Evolutionary conservation across 2,329 filamentous ascomycete genomes (phyloP), one percentile per base, ranked within the genome.

Genomic region (Helicocarpus griseus): DNA sequence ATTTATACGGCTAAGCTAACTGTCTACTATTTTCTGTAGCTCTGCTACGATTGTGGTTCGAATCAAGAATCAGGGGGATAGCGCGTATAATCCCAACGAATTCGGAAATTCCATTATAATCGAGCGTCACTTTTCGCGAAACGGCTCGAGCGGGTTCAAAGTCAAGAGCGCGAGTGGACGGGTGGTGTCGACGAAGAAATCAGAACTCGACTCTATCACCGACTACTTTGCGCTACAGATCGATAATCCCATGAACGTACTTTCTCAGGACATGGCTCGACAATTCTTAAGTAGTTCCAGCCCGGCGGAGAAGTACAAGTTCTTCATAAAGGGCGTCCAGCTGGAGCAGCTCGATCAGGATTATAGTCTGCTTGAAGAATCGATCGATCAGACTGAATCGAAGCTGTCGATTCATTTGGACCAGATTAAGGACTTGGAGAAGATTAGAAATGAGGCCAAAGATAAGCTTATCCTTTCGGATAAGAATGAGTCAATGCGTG

Each of bases 151-250:
- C 60, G 83, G 86, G 0, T 98, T 95, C 76, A 95, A 89, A 68
- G 74, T 97, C 56, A 95, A 95, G 68, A 85, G 82, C 41, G 79
- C 78, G 1, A 76, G 78, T 8, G 85, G 82, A 21, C 81, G 80
- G 50, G 74, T 84, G 22, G 78, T 96, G 45, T 95, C 89, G 0
- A 87, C 78, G 7, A 95, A 89, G 68, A 93, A 87, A 64, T 76
- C 80, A 7, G 91, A 96, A 58, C 79, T 98, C 7, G 90, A 96
- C 58, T 87, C 95, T 58, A 91, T 98, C 45, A 84, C 89, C 39
- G 93, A 98, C 66, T 94, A 88, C 65, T 97, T 89, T 65, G 87
- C 86, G 39, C 75, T 98, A 39, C 91, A 97, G 66, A 89, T 98
- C 52, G 91, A 97, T 64, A 98, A 98, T 60, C 93, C 93, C 0